phyloP scores from a whole-genome alignment of 441 rosid genomes.

The Pelargonium cotyledonis region DNA sequence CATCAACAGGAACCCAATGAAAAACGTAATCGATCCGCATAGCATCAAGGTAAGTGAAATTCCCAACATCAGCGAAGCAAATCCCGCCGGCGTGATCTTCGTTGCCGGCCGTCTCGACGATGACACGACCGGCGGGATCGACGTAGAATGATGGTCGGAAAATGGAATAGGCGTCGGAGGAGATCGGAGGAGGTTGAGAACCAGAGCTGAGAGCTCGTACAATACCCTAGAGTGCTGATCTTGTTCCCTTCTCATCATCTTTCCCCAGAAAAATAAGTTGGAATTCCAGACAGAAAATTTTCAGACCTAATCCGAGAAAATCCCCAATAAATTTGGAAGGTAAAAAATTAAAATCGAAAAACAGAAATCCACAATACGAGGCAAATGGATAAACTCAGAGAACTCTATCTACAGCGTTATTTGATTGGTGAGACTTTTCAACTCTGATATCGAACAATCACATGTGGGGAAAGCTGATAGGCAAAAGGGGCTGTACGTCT shows the following conservation, averaged over 20 bases:
- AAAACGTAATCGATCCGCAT: slow-evolving; percentile 89
- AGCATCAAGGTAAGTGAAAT: slow-evolving; percentile 69
- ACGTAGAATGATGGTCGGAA: slow-evolving; percentile 27
- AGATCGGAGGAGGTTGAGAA: slow-evolving; percentile 57
- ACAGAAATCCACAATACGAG: slow-evolving; percentile 25
- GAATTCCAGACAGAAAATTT: background rate
- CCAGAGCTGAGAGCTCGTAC: slow-evolving; percentile 60
- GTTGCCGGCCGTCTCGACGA: slow-evolving; percentile 20
- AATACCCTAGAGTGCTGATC: slow-evolving; percentile 57
- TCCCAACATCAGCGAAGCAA: slow-evolving; percentile 73
- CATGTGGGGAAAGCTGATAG: slow-evolving; percentile 16
- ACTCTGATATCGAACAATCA: too few species aligned
- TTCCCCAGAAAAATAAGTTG: background rate
- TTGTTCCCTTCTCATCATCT: slow-evolving; percentile 47
- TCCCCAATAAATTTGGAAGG: background rate
- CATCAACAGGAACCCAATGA: slow-evolving; percentile 84
- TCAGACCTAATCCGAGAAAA: background rate
- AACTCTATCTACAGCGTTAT: slow-evolving; percentile 23
- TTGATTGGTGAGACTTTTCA: slow-evolving; percentile 26
- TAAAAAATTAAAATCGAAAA: background rate
- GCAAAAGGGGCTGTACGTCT: slow-evolving; percentile 1
- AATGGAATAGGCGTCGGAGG: slow-evolving; percentile 45
- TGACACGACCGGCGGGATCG: slow-evolving; percentile 13
- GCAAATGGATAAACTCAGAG: slow-evolving; percentile 36
- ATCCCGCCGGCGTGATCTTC: slow-evolving; percentile 74